Base-by-base conservation (phyloP, 768 basidiomycete genomes). In the Dioszegia crocea region DNA sequence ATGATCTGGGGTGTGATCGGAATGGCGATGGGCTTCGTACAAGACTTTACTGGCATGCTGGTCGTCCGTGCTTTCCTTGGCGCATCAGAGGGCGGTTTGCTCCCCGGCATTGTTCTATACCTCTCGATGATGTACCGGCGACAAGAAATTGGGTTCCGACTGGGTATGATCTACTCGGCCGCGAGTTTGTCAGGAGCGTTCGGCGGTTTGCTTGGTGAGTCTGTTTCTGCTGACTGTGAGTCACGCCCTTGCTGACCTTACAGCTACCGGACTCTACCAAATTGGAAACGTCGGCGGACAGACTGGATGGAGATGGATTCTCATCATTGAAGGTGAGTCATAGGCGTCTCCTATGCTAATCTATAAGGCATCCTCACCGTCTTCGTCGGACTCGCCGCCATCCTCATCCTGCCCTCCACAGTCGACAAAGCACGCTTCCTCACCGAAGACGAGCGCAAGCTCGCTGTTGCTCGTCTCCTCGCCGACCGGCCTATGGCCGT, bases 31-130 rank as follows among this genome's bases (percentile, higher is more conserved):
- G 70, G 70, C 14, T 67, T 69, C 29, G 67, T 60, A 2, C 52
- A 61, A 24, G 43, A 41, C 29, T 69, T 52, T 31, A 52, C 57
- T 12, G 69, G 67, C 11, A 45, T 72, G 26, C 49, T 72, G 55
- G 68, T 65, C 33, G 70, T 69, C 19, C 54, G 70, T 31, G 63
- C 63, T 21, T 65, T 69, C 47, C 52, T 72, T 3, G 70, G 68
- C 31, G 48, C 48, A 14, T 59, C 70, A 4, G 70, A 72, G 38
- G 70, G 68, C 2, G 70, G 70, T 10, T 36, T 72, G 27, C 43
- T 72, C 1, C 70, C 70, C 9, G 66, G 64, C 3, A 71, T 71
- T 57, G 66, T 67, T 8, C 55, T 68, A 11, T 65, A 62, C 47
- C 56, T 71, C 12, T 61, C 61, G 19, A 61, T 65, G 61, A 59